Base-by-base conservation (phyloP, 139 green algal species). In the Chlamydomonas incerta region DNA sequence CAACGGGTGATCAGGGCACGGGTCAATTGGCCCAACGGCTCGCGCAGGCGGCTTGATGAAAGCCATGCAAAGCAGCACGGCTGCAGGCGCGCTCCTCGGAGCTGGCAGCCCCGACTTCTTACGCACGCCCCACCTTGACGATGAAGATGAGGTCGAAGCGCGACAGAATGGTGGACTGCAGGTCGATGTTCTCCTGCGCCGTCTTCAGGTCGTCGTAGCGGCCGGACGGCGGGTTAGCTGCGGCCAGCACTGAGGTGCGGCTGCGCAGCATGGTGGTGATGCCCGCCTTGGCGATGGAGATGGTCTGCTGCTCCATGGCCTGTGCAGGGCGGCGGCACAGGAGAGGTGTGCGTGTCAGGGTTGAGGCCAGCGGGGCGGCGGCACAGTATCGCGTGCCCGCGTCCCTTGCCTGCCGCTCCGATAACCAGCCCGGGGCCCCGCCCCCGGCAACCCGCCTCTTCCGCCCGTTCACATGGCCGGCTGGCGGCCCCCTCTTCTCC, bases 101-200 rank as follows among this genome's bases (percentile, higher is more conserved):
- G n/a, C n/a, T n/a, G n/a, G n/a, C n/a, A n/a, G n/a, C n/a, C n/a
- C n/a, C n/a, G n/a, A n/a, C n/a, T n/a, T n/a, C n/a, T n/a, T n/a
- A n/a, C n/a, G n/a, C n/a, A n/a, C n/a, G n/a, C n/a, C n/a, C 41
- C 41, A 50, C 41, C 89, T 97, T 97, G 63, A 99, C 98, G 77
- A 99, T 99, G 95, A 99, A 99, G 91, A 99, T 99, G 77, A 99
- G 92, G 92, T 99, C 98, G 88, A 99, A 99, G 69, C 98, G 96
- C 20, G 96, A 99, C 77, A 99, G 89, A 82, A 99, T 99, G 91
- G 98, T 99, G 14, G 93, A 98, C 93, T 99, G 97, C 73, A 99
- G 92, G 89, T 99, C 98, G 73, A 99, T 99, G 92, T 99, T 99
- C 80, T 99, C 97, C 80, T 93, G 89, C 0, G 96, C 94, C 9